Evolutionary conservation across 257 asterid species (phyloP).

Genomic region (Leonotis leonurus): DNA sequence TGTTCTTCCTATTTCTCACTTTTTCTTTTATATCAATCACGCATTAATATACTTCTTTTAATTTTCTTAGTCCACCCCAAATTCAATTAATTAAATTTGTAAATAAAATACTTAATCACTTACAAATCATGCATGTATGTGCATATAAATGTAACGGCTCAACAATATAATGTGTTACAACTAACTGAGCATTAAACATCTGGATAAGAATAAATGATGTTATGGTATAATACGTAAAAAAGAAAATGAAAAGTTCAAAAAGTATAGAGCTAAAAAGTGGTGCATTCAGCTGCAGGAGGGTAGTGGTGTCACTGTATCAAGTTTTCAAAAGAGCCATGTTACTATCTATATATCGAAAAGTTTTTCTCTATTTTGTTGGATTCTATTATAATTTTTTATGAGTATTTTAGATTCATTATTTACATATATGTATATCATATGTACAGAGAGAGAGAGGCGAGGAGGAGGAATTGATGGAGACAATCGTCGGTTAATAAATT

Average conservation of each 20-base stretch:
- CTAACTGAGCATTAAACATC: too few species aligned
- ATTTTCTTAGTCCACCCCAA: neutral
- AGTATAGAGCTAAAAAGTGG: neutral
- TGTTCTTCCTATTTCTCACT: constrained; percentile 6
- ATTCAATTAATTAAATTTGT: neutral
- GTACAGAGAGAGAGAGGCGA: neutral
- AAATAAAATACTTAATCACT: neutral
- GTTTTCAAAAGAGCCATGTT: neutral
- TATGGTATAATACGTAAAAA: too few species aligned
- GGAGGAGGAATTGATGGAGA: neutral
- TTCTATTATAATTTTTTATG: neutral
- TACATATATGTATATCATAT: neutral
- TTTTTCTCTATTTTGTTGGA: neutral
- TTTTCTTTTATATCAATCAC: neutral
- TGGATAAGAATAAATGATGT: too few species aligned
- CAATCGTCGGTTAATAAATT: neutral
- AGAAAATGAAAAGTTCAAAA: neutral
- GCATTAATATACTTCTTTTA: too few species aligned
- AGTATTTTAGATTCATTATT: neutral
- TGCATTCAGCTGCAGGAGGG: too few species aligned
- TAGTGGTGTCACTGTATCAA: neutral
- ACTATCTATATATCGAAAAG: neutral
- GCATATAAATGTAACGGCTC: too few species aligned
- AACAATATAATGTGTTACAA: too few species aligned
- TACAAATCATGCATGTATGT: neutral